Percentiles rank a stretch among this genome's conserved stretches.
Evolutionary conservation across 1,139 yeast genomes (phyloP).

Genomic region (Saccharomyces pastorianus): DNA sequence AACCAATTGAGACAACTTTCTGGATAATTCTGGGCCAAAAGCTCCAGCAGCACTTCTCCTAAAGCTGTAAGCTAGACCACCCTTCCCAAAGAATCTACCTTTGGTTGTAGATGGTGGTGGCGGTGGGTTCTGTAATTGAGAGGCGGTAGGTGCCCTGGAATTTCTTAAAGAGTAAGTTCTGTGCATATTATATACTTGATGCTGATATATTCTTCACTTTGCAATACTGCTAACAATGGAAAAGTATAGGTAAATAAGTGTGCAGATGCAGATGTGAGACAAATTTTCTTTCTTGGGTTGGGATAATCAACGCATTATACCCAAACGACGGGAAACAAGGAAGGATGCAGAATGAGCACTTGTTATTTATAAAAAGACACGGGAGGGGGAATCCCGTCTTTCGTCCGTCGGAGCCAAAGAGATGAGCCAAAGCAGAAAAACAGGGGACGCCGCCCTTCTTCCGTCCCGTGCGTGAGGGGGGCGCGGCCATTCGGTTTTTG

Average conservation of each 20-base stretch:
- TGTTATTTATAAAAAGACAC: not conserved
- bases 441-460: slow-evolving; percentile 1
- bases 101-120: slow-evolving; percentile 90
- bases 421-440: not conserved
- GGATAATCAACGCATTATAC: not conserved
- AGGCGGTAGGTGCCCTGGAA: slow-evolving; percentile 91
- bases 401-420: slow-evolving; percentile 1
- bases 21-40: slow-evolving; percentile 89
- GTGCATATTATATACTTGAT: slow-evolving; percentile 53
- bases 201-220: not conserved
- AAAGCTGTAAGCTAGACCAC: slow-evolving; percentile 72
- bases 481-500: not conserved
- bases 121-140: slow-evolving; percentile 89
- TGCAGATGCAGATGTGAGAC: not conserved
- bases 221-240: not conserved
- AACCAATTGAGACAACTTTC: slow-evolving; percentile 81
- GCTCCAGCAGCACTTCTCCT: slow-evolving; percentile 88
- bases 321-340: not conserved
- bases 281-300: not conserved
- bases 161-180: slow-evolving; percentile 96
- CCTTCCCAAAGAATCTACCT: slow-evolving; percentile 83
- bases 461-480: slow-evolving; percentile 1
- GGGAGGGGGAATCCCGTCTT: slow-evolving; percentile 1
- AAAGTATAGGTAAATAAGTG: not conserved
- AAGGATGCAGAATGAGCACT: not conserved